These are phyloP conservation scores for Crataegus laevigata DNA, from an alignment of 306 rosid genomes.

Conservation along the genomic window DNA sequence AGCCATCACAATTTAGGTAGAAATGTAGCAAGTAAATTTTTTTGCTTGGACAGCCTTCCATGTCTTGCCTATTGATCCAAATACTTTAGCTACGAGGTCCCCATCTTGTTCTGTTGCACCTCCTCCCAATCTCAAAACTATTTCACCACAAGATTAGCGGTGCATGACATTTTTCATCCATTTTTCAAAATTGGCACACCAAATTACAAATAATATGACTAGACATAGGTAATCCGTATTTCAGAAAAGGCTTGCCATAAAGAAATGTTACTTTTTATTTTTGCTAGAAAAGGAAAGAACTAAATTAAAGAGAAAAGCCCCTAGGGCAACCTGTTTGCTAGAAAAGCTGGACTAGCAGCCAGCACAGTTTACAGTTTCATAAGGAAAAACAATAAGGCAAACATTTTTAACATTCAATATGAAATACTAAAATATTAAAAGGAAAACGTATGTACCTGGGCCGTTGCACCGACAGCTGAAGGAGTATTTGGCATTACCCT, in stretches of 20 bases:
- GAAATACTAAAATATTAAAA: background rate
- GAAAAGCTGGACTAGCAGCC: too few species aligned
- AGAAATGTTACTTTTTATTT: too few species aligned
- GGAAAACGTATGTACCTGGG: constrained; percentile 44
- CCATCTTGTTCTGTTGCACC: constrained; percentile 81
- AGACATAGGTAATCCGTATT: background rate
- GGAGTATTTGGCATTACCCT: constrained; percentile 90
- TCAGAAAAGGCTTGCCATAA: background rate
- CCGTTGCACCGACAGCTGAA: constrained; percentile 72
- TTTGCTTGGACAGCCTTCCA: constrained; percentile 50
- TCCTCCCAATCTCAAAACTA: constrained; percentile 73
- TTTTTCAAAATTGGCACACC: background rate
- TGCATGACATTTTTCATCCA: background rate
- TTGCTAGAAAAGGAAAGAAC: too few species aligned
- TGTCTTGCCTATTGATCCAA: constrained; percentile 83
- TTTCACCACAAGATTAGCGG: constrained; percentile 13
- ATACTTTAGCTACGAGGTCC: constrained; percentile 52
- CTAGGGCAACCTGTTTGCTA: too few species aligned
- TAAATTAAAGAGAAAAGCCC: too few species aligned
- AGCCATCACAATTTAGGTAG: background rate
- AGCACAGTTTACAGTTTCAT: background rate
- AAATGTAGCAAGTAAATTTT: background rate
- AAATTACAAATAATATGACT: background rate
- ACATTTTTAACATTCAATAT: background rate
- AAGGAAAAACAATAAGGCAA: background rate